Evolutionary conservation across 345 rosid species (phyloP), one percentile per base, ranked within the genome.

Genomic region (Dipteronia sinensis): DNA sequence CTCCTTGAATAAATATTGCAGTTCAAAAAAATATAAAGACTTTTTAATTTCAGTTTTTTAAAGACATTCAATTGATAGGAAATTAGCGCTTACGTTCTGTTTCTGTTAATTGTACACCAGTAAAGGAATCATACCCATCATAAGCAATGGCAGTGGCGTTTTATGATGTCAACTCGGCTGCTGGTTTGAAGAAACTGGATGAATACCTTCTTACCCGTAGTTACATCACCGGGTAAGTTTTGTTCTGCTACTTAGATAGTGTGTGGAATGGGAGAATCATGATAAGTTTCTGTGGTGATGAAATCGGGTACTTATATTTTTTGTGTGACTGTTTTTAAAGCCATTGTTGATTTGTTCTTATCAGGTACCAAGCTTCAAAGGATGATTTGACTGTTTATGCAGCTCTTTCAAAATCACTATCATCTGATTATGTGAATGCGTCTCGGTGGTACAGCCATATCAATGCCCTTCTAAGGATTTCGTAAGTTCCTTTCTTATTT

Each of bases 321-420:
- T 34, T n/a, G 38, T 23, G 2, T 13, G 10, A 22, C 38, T 15
- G 6, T 72, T 53, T 10, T 38, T 44, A 6, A 5, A 63, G 31
- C 63, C 7, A 9, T 12, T 17, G 34, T 0, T 67, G 40, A 10
- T 25, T 55, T 1, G 23, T 58, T 53, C 13, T 31, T 65, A 2
- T 25, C 64, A 94, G 99, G 25, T 93, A 94, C 87, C 94, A 91
- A 71, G 98, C 99, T 79, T 97, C 98, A 1, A 97, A 94, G 78
- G 99, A 97, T 81, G 99, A 97, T 71, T 62, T 93, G 31, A 79
- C 89, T 0, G 98, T 90, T 73, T 86, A 83, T 68, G 20, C 89
- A 0, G 90, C 96, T 78, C 85, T 94, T 65, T 71, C 89, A 3
- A 87, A 82, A 55, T 80, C 92, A 12, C 98, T 94, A 46, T 82